Conservation (phyloP, 2,329 filamentous ascomycete species). For the Clathrospora elynae region DNA sequence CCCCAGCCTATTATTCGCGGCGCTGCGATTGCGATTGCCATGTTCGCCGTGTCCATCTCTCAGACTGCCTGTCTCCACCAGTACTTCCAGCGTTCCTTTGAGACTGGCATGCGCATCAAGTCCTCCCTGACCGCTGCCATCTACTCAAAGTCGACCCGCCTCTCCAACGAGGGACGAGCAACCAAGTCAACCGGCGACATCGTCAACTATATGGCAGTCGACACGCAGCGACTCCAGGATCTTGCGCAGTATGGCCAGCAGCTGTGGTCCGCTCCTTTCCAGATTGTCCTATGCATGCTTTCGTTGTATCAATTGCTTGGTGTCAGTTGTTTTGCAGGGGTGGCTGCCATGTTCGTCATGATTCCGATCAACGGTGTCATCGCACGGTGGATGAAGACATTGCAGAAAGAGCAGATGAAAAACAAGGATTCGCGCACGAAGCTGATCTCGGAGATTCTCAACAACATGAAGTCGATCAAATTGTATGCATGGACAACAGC, state of each 20-base stretch:
- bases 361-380: constrained; percentile 94
- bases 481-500: constrained; percentile 96
- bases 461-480: constrained; percentile 99
- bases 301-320: constrained; percentile 96
- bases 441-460: constrained; percentile 94
- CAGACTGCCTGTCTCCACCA: constrained; percentile 94
- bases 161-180: constrained; percentile 91
- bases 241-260: constrained; percentile 95
- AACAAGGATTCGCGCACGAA: constrained; percentile 95
- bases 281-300: constrained; percentile 93
- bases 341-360: constrained; percentile 96
- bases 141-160: constrained; percentile 84
- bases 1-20: constrained; percentile 83
- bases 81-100: constrained; percentile 94
- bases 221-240: constrained; percentile 93
- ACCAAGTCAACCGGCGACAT: constrained; percentile 95
- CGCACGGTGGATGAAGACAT: constrained; percentile 86
- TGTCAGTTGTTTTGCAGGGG: constrained; percentile 91
- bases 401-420: constrained; percentile 98
- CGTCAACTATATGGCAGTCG: constrained; percentile 99
- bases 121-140: constrained; percentile 87
- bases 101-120: constrained; percentile 96
- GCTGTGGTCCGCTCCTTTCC: constrained; percentile 94
- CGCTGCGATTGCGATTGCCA: constrained; percentile 83
- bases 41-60: constrained; percentile 85